phyloP scores from a whole-genome alignment of 345 rosid species.

The Aquilaria yunnanensis region DNA sequence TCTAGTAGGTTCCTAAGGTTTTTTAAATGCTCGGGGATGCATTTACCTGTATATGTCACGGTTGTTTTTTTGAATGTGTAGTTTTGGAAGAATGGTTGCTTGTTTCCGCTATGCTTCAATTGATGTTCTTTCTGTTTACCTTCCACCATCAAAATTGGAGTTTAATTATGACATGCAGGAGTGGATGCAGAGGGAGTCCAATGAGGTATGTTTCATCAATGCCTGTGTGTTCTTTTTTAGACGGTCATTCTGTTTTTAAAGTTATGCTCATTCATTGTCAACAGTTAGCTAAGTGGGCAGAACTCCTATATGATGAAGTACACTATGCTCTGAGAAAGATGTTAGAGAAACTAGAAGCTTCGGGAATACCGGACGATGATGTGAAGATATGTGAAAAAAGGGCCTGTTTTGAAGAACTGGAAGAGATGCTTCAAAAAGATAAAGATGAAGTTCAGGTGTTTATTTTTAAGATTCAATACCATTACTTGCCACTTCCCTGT shows the following conservation, averaged over 20 bases:
- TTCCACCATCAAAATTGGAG: constrained; percentile 79
- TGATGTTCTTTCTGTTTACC: constrained; percentile 67
- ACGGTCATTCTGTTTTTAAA: constrained; percentile 6
- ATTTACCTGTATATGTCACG: constrained; percentile 9
- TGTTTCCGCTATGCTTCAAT: constrained; percentile 97
- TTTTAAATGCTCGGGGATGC: not conserved
- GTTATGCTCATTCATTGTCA: constrained; percentile 13
- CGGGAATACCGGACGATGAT: constrained; percentile 25
- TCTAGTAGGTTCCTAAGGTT: not conserved
- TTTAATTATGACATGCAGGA: constrained; percentile 71
- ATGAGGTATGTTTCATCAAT: constrained; percentile 45
- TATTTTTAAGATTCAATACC: not conserved
- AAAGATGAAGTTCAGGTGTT: constrained; percentile 77
- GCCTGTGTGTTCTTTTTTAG: constrained; percentile 2
- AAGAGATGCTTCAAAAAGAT: constrained; percentile 54
- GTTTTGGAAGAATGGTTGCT: constrained; percentile 94
- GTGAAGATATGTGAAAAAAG: constrained; percentile 26
- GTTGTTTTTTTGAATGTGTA: constrained; percentile 26
- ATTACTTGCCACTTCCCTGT: not conserved
- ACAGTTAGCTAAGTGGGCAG: constrained; percentile 54
- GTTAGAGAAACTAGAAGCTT: constrained; percentile 36
- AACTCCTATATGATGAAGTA: constrained; percentile 61
- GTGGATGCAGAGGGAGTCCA: constrained; percentile 77
- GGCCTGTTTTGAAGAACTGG: constrained; percentile 46
- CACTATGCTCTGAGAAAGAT: constrained; percentile 49